Evolutionary conservation across 768 basidiomycete genomes (phyloP), one percentile per base, ranked within the genome.

Genomic region (Pilatotrama ljubarskyi): DNA sequence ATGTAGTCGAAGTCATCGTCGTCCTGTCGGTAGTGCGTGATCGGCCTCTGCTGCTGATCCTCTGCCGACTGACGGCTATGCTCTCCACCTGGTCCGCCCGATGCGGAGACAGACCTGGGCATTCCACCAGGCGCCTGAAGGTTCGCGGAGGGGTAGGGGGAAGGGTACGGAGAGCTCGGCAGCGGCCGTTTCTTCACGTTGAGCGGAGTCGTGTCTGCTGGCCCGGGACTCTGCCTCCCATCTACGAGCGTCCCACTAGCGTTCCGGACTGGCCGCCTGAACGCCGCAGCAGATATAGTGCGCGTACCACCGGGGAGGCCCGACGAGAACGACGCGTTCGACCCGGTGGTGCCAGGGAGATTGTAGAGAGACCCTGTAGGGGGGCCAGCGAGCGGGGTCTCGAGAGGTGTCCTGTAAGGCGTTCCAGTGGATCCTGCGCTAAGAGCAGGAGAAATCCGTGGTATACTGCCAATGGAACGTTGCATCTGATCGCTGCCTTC

Each of bases 251-350:
- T 43, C 20, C 35, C 62, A 44, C 71, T 74, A 35, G 67, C 64
- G 38, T 65, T 69, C 44, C 76, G 76, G 32, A 50, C 47, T 2
- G 80, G 84, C 26, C 87, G 77, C 26, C 86, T 76, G 73, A 92
- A 92, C 24, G 89, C 89, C 5, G 88, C 87, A 0, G 89, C 90
- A 2, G 87, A 83, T 52, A 92, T 91, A 55, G 83, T 92, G 42
- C 86, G 79, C 14, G 80, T 70, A 55, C 38, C 67, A 35, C 57
- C 46, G 40, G 66, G n/a, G 2, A 18, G 35, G 13, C 35, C 10
- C 4, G 22, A 43, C 64, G 57, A 61, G 69, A 69, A 43, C 68
- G 61, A 46, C 73, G 73, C 59, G 44, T 66, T 69, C 61, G 59
- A 64, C 36, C 64, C 54, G 22, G 53, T 48, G 32, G 41, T 42